Evolutionary conservation across 352 stramenopile species (phyloP).

Genomic region (Pythium dissotocum): DNA sequence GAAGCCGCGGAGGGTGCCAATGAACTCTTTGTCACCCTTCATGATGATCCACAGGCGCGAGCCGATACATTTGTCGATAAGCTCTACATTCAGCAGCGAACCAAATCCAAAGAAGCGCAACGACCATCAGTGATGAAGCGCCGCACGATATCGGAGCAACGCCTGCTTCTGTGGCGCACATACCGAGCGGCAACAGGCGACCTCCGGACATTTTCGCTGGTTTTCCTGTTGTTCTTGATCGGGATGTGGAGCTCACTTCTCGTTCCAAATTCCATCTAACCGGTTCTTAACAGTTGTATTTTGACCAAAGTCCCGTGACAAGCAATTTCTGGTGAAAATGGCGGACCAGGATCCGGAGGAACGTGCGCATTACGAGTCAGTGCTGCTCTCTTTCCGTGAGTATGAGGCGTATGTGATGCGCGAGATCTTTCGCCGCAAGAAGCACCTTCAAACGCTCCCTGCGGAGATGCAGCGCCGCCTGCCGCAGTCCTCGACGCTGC

Average conservation of each 20-base stretch:
- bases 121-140: not conserved
- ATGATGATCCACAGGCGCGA: conserved; percentile 99
- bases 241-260: not conserved
- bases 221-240: conserved; percentile 14
- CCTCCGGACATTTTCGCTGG: conserved; percentile 61
- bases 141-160: not conserved
- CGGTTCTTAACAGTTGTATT: conserved; percentile 21
- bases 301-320: not conserved
- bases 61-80: conserved; percentile 99
- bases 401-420: conserved; percentile 84
- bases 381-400: conserved; percentile 85
- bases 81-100: conserved; percentile 57
- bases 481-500: conserved; percentile 67
- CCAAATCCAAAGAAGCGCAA: not conserved
- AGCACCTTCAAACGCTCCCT: conserved; percentile 73
- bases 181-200: conserved; percentile 81
- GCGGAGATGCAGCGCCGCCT: conserved; percentile 75
- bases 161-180: not conserved
- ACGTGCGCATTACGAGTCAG: conserved; percentile 80
- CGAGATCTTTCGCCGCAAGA: conserved; percentile 83
- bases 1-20: conserved; percentile 94
- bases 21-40: conserved; percentile 97
- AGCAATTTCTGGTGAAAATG: conserved; percentile 16
- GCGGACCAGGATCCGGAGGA: conserved; percentile 59
- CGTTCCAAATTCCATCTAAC: not conserved